Evolutionary conservation across 805 yeast species (phyloP), one percentile per base, ranked within the genome.

Genomic region (Nakazawaea laoshanensis): DNA sequence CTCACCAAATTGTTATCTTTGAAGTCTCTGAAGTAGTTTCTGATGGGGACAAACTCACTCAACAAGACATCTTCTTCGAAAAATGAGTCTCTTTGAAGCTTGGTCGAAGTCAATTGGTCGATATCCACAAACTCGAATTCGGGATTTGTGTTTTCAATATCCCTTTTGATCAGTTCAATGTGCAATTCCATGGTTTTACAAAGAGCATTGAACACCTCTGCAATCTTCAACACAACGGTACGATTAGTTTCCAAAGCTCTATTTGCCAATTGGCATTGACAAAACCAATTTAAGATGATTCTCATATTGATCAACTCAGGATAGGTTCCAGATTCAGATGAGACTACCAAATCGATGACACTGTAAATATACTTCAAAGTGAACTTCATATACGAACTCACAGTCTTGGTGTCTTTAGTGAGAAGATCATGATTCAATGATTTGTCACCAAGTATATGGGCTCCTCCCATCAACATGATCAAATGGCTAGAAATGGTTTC

Each of bases 11-110:
- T 57, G 19, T 56, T 58, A 44, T 80, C 87, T 41, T 76, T 61
- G 42, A 78, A 80, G 47, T 79, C 88, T 32, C 63, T 65, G 35
- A 79, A 61, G 33, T 64, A 66, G 41, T 59, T 65, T 16, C 66
- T 67, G 12, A 81, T 58, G 4, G 79, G 68, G 19, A 61, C 55
- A 45, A 75, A 78, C 40, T 77, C 87, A 38, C 70, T 72, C 42
- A 75, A 57, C 15, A 62, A 53, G 10, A 78, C 73, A 54, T 81
- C 92, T 46, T 82, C 89, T 28, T 60, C 53, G 47, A 78, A 80
- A 34, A 67, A 69, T 36, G 74, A 68, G 2, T 50, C 45, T 50
- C 89, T 63, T 41, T 11, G 81, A 80, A 32, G 61, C 36, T 28
- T 35, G 5, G 29, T 35, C 28, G 31, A 45, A 35, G 39, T 19